Evolutionary conservation across 306 rosid genomes (phyloP).

Genomic region (Fagus sylvatica): DNA sequence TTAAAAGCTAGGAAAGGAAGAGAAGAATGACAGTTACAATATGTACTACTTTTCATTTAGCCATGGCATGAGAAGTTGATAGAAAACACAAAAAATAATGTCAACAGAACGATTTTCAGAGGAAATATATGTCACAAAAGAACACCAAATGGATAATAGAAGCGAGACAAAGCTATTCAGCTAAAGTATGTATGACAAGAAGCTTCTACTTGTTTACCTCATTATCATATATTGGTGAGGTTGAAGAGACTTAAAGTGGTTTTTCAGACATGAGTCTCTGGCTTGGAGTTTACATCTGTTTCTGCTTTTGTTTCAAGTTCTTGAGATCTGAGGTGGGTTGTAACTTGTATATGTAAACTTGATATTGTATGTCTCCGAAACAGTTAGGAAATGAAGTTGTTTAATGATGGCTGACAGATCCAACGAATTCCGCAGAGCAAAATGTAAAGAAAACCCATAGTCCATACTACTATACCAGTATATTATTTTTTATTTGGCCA

Average conservation of each 20-base stretch:
- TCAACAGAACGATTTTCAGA: neutral
- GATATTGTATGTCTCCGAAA: neutral
- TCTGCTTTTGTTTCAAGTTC: slow-evolving; percentile 27
- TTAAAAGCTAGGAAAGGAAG: neutral
- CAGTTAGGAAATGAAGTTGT: slow-evolving; percentile 14
- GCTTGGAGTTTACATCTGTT: slow-evolving; percentile 20
- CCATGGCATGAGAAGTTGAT: slow-evolving; percentile 24
- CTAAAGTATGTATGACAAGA: neutral
- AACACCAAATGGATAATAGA: neutral
- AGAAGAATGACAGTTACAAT: neutral
- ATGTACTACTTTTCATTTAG: neutral
- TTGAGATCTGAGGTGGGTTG: slow-evolving; percentile 34
- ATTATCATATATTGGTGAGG: neutral
- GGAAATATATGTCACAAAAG: neutral
- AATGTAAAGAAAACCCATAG: neutral
- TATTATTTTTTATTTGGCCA: too few relatives aligned
- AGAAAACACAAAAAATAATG: neutral
- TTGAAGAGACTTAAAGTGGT: slow-evolving; percentile 3
- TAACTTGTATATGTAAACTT: too few relatives aligned
- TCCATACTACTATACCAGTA: too few relatives aligned
- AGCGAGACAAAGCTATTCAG: neutral
- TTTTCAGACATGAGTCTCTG: slow-evolving; percentile 21
- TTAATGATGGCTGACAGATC: slow-evolving; percentile 41
- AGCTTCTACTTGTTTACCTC: neutral
- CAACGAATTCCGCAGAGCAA: neutral